Evolutionary conservation across 768 basidiomycete species (phyloP).

Genomic region (Lentinula sp.): DNA sequence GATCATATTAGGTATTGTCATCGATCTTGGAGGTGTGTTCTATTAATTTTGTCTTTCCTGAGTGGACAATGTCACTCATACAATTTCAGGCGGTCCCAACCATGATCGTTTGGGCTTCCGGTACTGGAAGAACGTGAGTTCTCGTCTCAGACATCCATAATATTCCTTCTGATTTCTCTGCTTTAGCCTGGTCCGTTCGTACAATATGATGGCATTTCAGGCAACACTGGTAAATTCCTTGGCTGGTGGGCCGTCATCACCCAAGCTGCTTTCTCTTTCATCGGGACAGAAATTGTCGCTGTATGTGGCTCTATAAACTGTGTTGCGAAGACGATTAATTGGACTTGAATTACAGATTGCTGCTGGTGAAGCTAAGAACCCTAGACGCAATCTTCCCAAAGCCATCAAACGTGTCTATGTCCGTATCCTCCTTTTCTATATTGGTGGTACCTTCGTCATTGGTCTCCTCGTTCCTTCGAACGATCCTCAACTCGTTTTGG

Average conservation of each 20-base stretch:
- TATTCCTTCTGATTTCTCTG: constrained; percentile 72
- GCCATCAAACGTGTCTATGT: constrained; percentile 72
- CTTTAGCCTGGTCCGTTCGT: constrained; percentile 78
- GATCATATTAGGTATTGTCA: constrained; percentile 63
- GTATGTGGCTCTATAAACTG: constrained; percentile 32
- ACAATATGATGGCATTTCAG: constrained; percentile 59
- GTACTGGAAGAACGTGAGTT: constrained; percentile 6
- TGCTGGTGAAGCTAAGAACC: constrained; percentile 89
- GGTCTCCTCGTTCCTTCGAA: constrained; percentile 79
- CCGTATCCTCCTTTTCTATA: constrained; percentile 80
- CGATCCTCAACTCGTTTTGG: constrained; percentile 45
- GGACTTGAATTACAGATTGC: constrained; percentile 49
- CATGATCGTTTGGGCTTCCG: constrained; percentile 57
- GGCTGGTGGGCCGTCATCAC: constrained; percentile 64
- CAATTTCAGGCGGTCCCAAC: constrained; percentile 62
- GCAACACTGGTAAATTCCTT: constrained; percentile 70
- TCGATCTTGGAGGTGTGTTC: constrained; percentile 68
- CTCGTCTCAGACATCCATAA: constrained; percentile 20
- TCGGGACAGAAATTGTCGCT: constrained; percentile 92
- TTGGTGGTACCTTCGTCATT: constrained; percentile 65
- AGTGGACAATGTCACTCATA: background rate
- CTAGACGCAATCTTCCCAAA: constrained; percentile 49
- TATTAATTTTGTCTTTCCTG: background rate
- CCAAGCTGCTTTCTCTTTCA: constrained; percentile 89
- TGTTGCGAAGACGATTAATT: background rate